phyloP scores from a whole-genome alignment of 2,329 filamentous ascomycete genomes.

The Penicillium sp. region DNA sequence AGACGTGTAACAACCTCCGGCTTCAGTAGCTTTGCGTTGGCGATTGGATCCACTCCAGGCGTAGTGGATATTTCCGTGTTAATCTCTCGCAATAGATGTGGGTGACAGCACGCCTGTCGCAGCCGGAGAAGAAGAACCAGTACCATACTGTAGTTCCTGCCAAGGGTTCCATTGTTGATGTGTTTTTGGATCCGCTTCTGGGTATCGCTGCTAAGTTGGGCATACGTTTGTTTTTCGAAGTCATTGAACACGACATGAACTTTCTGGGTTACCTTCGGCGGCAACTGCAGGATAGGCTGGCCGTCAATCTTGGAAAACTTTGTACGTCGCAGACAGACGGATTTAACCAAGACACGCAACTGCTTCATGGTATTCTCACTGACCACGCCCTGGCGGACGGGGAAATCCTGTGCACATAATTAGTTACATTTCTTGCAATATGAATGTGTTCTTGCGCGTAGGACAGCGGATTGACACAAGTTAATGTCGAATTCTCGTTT shows the following conservation, averaged over 20 bases:
- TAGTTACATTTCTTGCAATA: neutral
- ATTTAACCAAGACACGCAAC: constrained; percentile 75
- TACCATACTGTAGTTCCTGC: constrained; percentile 76
- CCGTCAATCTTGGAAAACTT: constrained; percentile 81
- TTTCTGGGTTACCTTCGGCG: constrained; percentile 65
- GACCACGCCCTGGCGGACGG: constrained; percentile 48
- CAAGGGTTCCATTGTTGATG: constrained; percentile 68
- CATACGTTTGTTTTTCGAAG: constrained; percentile 69
- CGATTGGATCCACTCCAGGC: constrained; percentile 60
- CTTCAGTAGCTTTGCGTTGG: constrained; percentile 65
- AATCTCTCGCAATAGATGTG: constrained; percentile 70
- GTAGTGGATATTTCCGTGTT: constrained; percentile 55
- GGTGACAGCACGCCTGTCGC: constrained; percentile 81
- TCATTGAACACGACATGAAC: constrained; percentile 68
- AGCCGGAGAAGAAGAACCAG: constrained; percentile 78
- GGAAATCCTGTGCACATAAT: constrained; percentile 47
- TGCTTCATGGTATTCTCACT: constrained; percentile 65
- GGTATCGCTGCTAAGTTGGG: constrained; percentile 67
- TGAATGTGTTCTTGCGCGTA: neutral
- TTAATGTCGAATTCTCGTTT: too few species aligned
- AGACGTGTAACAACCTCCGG: constrained; percentile 69
- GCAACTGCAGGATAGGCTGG: constrained; percentile 72
- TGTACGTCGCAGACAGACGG: constrained; percentile 79
- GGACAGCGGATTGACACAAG: too few species aligned
- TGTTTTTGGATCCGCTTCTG: constrained; percentile 78